Base-by-base conservation (phyloP, 2,329 filamentous ascomycete genomes). In the Hypoxylon sp. region DNA sequence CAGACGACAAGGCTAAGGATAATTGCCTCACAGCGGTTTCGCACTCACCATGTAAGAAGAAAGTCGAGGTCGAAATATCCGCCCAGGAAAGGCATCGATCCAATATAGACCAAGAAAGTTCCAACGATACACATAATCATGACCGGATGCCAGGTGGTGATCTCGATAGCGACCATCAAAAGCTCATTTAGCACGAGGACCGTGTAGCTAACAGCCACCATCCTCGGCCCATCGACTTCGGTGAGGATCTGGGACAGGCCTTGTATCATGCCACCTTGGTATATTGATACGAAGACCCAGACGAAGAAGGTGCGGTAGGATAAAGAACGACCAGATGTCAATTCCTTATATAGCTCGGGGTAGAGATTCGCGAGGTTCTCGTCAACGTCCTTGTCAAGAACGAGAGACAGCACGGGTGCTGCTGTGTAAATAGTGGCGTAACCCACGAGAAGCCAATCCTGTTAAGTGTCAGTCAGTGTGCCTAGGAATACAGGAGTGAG, bases 391-490 rank as follows among this genome's bases (percentile, higher is more conserved):
- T 91, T 91, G 80, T 99, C 96, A 1, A 99, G 87, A 1, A 98
- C 94, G 5, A 99, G 88, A 0, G 92, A 96, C 76, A 99, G 91
- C 32, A 99, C 96, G 0, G 96, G 96, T 14, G 88, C 86, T 77
- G 96, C 97, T 14, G 96, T 99, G 81, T 99, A 99, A 4, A 97
- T 85, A 0, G 96, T 99, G 0, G 94, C 93, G 76, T 99, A 99
- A 49, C 96, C 96, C 11, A 99, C 96, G 69, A 99, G 87, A 12
- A 99, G 87, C 94, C 95, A 99, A 77, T 98, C 93, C 81, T 91
- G 70, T 2, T 11, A 24, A 8, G 14, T 0, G 69, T 78, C 42
- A 79, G 71, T 22, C 45, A 11, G 16, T 16, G 65, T 45, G 32
- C 58, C 20, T 26, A 49, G 24, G 11, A 61, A 26, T 12, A 50